phyloP scores from a whole-genome alignment of 495 filamentous ascomycete species.

The Hypoxylon intermedium region DNA sequence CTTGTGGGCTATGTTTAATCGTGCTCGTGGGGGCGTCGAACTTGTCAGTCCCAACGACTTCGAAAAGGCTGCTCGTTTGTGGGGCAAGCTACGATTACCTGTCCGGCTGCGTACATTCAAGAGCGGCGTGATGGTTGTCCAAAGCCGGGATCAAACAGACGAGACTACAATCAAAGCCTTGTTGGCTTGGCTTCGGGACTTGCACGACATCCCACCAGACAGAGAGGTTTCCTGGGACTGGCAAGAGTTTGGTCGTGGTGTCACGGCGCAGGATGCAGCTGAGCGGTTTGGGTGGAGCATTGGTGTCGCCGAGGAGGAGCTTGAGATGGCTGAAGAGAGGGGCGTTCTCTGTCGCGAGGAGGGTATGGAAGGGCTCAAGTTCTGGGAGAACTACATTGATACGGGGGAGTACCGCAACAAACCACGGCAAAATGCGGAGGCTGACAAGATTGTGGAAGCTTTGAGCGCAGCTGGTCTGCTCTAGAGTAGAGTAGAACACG shows the following conservation, averaged over 20 bases:
- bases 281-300: conserved; percentile 97
- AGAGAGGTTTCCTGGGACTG: conserved; percentile 76
- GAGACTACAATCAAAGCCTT: conserved; percentile 84
- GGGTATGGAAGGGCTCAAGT: conserved; percentile 79
- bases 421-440: conserved; percentile 17
- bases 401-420: conserved; percentile 46
- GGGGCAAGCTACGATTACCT: conserved; percentile 87
- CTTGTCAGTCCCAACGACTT: conserved; percentile 92
- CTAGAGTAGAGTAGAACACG: conserved; percentile 42
- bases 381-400: conserved; percentile 76
- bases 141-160: conserved; percentile 86
- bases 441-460: conserved; percentile 40
- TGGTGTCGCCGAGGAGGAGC: conserved; percentile 92
- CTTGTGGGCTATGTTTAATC: conserved; percentile 96
- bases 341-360: conserved; percentile 85
- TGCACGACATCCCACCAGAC: conserved; percentile 70
- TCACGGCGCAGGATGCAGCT: conserved; percentile 89
- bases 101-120: conserved; percentile 87
- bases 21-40: conserved; percentile 92
- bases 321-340: conserved; percentile 94
- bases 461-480: conserved; percentile 48
- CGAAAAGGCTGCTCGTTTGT: conserved; percentile 83
- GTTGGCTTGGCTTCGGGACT: conserved; percentile 75
- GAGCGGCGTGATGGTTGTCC: conserved; percentile 90
- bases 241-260: conserved; percentile 75